phyloP scores from a whole-genome alignment of 345 rosid species.

The Cardamine occulta region DNA sequence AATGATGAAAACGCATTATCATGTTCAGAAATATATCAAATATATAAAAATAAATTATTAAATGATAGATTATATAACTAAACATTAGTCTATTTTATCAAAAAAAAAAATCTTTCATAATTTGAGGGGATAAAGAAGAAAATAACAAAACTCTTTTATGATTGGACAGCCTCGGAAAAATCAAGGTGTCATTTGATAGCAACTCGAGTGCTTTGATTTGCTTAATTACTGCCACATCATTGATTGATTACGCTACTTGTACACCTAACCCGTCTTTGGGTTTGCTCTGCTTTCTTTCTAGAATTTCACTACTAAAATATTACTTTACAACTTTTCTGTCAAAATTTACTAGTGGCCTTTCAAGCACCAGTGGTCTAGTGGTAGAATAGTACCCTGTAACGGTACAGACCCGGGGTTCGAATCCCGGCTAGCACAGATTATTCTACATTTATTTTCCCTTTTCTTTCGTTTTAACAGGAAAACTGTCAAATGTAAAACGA shows the following conservation, averaged over 20 bases:
- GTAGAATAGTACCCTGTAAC: slow-evolving; percentile 63
- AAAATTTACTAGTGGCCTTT: no score
- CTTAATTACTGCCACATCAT: slow-evolving; percentile 34
- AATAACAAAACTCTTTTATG: background rate
- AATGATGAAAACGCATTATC: background rate
- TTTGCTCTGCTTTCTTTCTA: background rate
- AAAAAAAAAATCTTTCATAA: background rate
- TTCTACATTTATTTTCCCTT: background rate
- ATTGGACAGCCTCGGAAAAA: slow-evolving; percentile 20
- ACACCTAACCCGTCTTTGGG: slow-evolving; percentile 19
- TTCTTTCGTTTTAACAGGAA: no score
- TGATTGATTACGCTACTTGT: slow-evolving; percentile 29
- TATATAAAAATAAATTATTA: background rate
- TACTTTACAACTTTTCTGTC: no score
- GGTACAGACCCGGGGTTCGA: slow-evolving; percentile 71
- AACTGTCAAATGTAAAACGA: no score
- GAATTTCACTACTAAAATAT: no score
- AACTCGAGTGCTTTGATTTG: slow-evolving; percentile 41
- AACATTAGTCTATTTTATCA: background rate
- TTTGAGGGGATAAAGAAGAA: background rate
- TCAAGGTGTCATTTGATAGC: slow-evolving; percentile 35
- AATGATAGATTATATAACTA: background rate
- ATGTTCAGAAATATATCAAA: background rate
- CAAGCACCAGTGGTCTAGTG: slow-evolving; percentile 47
- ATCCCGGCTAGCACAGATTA: slow-evolving; percentile 41